Conservation (phyloP, 176 grass and related monocot genomes). For the Luzula sylvatica region DNA sequence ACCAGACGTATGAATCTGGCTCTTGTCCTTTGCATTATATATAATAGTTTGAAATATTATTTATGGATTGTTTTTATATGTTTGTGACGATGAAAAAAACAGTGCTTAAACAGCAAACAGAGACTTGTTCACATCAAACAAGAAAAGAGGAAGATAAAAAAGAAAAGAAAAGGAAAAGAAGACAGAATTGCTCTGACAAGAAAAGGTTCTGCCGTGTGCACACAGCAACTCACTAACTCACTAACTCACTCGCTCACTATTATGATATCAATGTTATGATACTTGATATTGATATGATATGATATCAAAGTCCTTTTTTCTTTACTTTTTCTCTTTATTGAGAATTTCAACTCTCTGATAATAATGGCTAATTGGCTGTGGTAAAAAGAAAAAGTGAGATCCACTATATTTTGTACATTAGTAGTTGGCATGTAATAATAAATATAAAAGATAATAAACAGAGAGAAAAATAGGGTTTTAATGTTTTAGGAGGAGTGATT, state of each 20-base stretch:
- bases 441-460: too few relatives aligned
- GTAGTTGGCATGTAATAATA: conserved; percentile 15
- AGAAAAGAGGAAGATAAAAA: background rate
- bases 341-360: background rate
- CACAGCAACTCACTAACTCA: conserved; percentile 7
- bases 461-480: background rate
- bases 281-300: too few relatives aligned
- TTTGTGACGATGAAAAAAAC: background rate
- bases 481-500: conserved; percentile 7
- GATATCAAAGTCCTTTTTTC: too few relatives aligned
- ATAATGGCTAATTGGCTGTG: too few relatives aligned
- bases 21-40: conserved; percentile 15
- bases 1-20: background rate
- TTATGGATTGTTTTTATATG: background rate
- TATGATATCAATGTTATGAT: too few relatives aligned
- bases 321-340: too few relatives aligned
- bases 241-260: too few relatives aligned
- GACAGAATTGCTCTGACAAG: background rate
- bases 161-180: background rate
- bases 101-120: conserved; percentile 1
- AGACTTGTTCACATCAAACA: background rate
- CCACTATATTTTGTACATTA: conserved; percentile 11
- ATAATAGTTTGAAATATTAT: too few relatives aligned
- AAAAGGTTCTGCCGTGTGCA: conserved; percentile 6
- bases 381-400: conserved; percentile 9